Evolutionary conservation across 768 basidiomycete species (phyloP), one percentile per base, ranked within the genome.

Genomic region (Xanthoconium purpureum): DNA sequence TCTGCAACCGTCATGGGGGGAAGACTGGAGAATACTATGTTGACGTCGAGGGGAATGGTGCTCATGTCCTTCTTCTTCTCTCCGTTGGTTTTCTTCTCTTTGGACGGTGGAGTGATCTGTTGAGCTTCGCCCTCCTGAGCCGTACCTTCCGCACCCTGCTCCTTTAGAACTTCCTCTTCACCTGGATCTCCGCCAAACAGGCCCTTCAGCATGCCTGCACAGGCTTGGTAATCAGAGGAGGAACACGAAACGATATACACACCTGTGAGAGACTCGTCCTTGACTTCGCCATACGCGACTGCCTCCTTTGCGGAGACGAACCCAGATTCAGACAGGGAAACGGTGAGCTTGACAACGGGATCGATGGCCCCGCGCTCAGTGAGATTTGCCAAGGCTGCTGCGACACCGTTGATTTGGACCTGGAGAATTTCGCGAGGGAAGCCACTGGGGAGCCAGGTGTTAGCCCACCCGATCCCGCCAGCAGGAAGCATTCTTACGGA

Each of bases 311-410:
- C 84, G 3, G 87, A 84, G 6, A 92, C 77, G 64, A 98, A 88
- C 8, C 94, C 94, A 48, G 91, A 91, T 50, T 94, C 91, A 38
- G 91, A 91, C 39, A 98, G 77, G 29, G 83, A 75, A 49, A 98
- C 73, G 0, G 90, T 92, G 17, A 92, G 87, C 71, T 94, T 94
- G 64, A 98, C 80, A 14, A 94, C 83, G 3, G 94, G 90, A 63
- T 94, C 91, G 28, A 81, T 71, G 12, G 85, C 89, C 10, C 90
- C 91, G 2, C 83, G 81, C 46, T 89, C 88, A 14, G 94, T 95
- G 47, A 98, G 79, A 70, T 95, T 97, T 33, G 74, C 80, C 20
- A 94, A 73, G 3, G 92, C 93, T 59, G 89, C 85, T 3, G 79
- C 73, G 47, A 98, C 83, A 35, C 89, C 91, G 29, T 68, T 71